Conservation (phyloP, 352 stramenopile genomes). For the Globisporangium echinulatum region DNA sequence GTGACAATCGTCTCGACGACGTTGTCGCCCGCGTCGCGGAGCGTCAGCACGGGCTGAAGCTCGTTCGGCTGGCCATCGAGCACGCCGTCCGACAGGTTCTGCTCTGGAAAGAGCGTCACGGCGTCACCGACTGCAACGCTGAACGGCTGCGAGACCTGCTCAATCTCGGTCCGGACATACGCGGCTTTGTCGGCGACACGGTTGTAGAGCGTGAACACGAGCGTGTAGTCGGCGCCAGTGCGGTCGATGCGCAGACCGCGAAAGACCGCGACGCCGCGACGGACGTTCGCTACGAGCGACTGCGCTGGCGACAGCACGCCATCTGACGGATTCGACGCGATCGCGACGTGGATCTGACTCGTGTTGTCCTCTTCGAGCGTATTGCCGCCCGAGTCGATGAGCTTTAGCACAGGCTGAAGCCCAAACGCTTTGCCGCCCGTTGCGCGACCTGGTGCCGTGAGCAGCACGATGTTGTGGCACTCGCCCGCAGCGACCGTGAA, state of each 20-base stretch:
- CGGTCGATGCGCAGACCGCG: conserved; percentile 70
- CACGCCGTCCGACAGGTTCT: conserved; percentile 55
- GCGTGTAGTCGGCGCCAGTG: conserved; percentile 63
- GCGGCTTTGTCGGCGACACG: conserved; percentile 28
- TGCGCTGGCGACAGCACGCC: conserved; percentile 39
- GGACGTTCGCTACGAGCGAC: conserved; percentile 34
- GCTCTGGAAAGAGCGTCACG: conserved; percentile 38
- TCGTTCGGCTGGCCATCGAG: conserved; percentile 75
- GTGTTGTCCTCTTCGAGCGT: conserved; percentile 49
- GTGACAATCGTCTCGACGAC: conserved; percentile 39
- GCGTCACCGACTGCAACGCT: conserved; percentile 45
- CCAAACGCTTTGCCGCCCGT: conserved; percentile 68
- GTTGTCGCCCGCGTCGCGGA: conserved; percentile 66
- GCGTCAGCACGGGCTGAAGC: conserved; percentile 50
- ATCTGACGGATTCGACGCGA: conserved; percentile 65
- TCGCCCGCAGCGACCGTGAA: conserved; percentile 67
- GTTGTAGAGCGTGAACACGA: conserved; percentile 63
- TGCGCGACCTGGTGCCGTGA: conserved; percentile 26
- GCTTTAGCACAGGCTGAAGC: conserved; percentile 68
- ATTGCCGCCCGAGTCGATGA: conserved; percentile 75
- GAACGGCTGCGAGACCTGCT: conserved; percentile 52
- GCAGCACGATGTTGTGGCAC: conserved; percentile 43
- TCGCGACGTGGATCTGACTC: conserved; percentile 56
- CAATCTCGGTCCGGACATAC: conserved; percentile 42
- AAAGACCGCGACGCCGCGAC: conserved; percentile 55